Evolutionary conservation across 306 rosid genomes (phyloP).

Genomic region (Cucumis hystrix): DNA sequence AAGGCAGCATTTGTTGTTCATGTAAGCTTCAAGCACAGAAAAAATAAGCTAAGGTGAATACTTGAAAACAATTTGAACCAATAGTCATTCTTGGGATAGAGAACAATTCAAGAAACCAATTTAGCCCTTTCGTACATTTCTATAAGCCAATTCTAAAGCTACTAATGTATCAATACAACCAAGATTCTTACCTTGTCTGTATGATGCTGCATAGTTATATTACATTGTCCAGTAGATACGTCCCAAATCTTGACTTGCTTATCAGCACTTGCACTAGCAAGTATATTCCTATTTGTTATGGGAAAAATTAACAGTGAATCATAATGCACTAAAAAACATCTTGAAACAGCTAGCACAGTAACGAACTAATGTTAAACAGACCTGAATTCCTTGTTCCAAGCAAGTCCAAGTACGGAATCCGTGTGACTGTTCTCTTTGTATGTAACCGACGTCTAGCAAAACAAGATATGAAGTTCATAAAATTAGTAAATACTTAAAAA

Average conservation of each 20-base stretch:
- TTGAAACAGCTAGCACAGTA: not conserved
- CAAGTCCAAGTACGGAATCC: conserved; percentile 82
- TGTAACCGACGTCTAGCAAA: conserved; percentile 41
- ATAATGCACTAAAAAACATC: not conserved
- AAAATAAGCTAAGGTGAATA: not conserved
- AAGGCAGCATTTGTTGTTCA: not conserved
- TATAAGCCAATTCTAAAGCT: not conserved
- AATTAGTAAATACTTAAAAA: conserved; percentile 12
- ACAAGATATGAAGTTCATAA: conserved; percentile 15
- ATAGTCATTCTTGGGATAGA: not conserved
- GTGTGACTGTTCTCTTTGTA: conserved; percentile 82
- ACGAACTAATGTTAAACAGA: conserved; percentile 18
- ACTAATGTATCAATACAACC: not conserved
- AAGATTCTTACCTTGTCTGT: conserved; percentile 51
- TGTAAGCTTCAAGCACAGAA: not conserved
- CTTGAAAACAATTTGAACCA: not conserved
- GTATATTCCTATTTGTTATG: conserved; percentile 43
- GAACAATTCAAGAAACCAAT: not conserved
- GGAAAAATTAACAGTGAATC: conserved; percentile 1
- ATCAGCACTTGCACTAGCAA: conserved; percentile 97
- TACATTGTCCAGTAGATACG: conserved; percentile 57
- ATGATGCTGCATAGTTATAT: conserved; percentile 79
- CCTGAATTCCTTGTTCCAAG: conserved; percentile 90
- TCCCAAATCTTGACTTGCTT: conserved; percentile 84
- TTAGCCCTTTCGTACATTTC: not conserved